Evolutionary conservation across 495 filamentous ascomycete genomes (phyloP), one percentile per base, ranked within the genome.

Genomic region (Talaromyces trachyspermus): DNA sequence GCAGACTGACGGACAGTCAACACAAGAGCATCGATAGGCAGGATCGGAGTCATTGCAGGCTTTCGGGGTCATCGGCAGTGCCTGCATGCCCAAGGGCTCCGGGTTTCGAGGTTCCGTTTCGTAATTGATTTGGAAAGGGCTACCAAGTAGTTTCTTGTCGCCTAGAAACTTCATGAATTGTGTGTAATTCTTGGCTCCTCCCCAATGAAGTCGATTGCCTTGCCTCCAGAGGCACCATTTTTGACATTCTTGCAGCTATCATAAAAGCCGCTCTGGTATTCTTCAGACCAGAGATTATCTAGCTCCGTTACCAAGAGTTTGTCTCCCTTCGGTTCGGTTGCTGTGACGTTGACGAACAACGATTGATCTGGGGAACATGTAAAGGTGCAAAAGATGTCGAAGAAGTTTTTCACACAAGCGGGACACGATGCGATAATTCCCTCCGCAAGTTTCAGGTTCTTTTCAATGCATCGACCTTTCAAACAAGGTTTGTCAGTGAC

Each of bases 171-270:
- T 86, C 49, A 98, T 60, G 55, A 98, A 86, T 23, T 82, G 73
- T 0, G 76, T 74, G 64, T 89, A 95, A 58, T 95, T 83, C 70
- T 92, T 95, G 15, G 92, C 94, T 20, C 89, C 89, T 9, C 92
- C 94, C 92, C 94, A 51, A 97, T 95, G 52, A 97, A 82, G 50
- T 88, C 84, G 75, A 98, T 98, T 9, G 90, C 90, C 54, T 83
- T 85, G 17, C 85, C 82, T 51, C 94, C 94, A 3, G 94, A 90
- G 2, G 88, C 84, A 12, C 91, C 92, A 57, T 96, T 95, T 59
- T 97, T 96, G 60, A 98, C 89, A 62, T 97, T 88, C 65, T 97
- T 98, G 70, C 92, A 98, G 61, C 92, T 97, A 60, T 95, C 76
- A 64, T 87, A 98, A 67, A 97, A 95, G 2, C 87, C 89, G 30